Evolutionary conservation across 1,284 basidiomycete species (phyloP).

Genomic region (Erythrobasidium hasegawianum): DNA sequence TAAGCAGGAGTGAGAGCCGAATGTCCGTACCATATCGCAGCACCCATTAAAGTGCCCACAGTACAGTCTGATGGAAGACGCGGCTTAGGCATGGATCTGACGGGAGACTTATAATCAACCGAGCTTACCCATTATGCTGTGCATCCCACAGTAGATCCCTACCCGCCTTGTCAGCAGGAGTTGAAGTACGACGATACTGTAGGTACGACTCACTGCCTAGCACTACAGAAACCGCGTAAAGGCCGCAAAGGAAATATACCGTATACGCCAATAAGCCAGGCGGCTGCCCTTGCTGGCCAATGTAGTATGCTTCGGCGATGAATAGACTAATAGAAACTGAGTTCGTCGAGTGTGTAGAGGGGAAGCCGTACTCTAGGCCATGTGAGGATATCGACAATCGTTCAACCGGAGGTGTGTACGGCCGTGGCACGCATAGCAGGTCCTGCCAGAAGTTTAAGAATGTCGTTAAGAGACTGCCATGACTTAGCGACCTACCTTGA

Average conservation of each 20-base stretch:
- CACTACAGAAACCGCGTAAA: slow-evolving; percentile 32
- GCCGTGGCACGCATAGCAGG: slow-evolving; percentile 82
- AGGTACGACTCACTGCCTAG: slow-evolving; percentile 30
- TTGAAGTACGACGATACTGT: too few species aligned
- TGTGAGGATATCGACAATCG: slow-evolving; percentile 58
- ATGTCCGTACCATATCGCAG: slow-evolving; percentile 26
- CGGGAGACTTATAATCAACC: too few species aligned
- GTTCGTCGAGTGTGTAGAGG: slow-evolving; percentile 93
- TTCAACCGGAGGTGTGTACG: slow-evolving; percentile 83
- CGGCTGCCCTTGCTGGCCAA: neutral
- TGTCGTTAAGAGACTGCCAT: neutral
- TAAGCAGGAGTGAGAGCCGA: slow-evolving; percentile 8
- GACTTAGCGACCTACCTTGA: slow-evolving; percentile 56
- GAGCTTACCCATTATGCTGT: slow-evolving; percentile 35
- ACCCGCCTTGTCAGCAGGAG: neutral
- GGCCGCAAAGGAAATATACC: neutral
- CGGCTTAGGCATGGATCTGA: too few species aligned
- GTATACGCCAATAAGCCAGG: neutral
- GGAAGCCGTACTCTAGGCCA: slow-evolving; percentile 77
- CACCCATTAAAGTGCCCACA: slow-evolving; percentile 28
- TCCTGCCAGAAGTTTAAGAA: slow-evolving; percentile 56
- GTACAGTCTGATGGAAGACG: slow-evolving; percentile 34
- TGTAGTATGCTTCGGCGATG: slow-evolving; percentile 48
- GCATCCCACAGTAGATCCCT: slow-evolving; percentile 38
- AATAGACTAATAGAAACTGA: slow-evolving; percentile 81